phyloP scores from a whole-genome alignment of 2,329 filamentous ascomycete species.

The Magnaporthiopsis incrustans region DNA sequence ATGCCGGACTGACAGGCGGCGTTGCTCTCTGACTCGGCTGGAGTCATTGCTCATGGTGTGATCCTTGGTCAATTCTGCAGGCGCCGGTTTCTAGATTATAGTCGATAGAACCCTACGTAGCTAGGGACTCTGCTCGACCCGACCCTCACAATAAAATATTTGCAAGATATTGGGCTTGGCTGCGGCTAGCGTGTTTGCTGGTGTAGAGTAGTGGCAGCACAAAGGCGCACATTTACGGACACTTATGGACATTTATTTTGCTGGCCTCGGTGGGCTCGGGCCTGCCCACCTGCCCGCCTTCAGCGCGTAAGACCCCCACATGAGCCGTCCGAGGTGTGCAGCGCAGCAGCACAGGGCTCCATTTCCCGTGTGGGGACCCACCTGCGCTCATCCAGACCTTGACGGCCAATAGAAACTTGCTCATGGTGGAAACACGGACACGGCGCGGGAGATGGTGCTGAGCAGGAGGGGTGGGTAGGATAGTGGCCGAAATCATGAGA shows the following conservation, averaged over 20 bases:
- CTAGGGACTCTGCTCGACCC: too few species aligned
- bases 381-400: not conserved
- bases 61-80: not conserved
- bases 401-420: constrained; percentile 15
- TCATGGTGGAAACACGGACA: constrained; percentile 11
- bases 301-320: too few species aligned
- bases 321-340: too few species aligned
- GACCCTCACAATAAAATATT: too few species aligned
- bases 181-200: not conserved
- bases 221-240: too few species aligned
- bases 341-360: not conserved
- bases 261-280: too few species aligned
- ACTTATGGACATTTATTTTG: too few species aligned
- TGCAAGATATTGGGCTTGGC: not conserved
- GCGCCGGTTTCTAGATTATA: too few species aligned
- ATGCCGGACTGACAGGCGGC: not conserved
- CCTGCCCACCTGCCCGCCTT: too few species aligned
- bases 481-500: constrained; percentile 1
- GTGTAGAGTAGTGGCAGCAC: not conserved
- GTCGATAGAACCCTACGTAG: too few species aligned
- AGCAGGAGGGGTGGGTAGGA: not conserved
- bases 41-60: not conserved
- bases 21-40: not conserved
- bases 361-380: not conserved
- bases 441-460: not conserved